Evolutionary conservation across 2,329 filamentous ascomycete species (phyloP).

Genomic region (Chrysoporthe austroafricana): DNA sequence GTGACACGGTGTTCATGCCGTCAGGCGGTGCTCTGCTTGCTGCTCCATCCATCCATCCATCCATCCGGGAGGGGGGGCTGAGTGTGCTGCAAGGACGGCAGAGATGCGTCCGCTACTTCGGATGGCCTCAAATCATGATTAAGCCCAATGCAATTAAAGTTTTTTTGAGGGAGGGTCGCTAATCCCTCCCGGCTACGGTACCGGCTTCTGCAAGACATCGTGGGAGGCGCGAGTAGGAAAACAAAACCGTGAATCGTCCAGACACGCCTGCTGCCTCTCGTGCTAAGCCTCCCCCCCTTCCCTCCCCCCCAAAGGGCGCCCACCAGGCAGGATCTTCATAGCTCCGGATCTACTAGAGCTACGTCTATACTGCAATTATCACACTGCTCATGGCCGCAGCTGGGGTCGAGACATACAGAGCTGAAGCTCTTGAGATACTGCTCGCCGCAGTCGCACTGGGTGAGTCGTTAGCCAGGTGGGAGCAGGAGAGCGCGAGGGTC

Average conservation of each 20-base stretch:
- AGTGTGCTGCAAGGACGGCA: constrained; percentile 7
- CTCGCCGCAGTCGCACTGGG: constrained; percentile 23
- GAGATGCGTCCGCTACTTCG: not conserved
- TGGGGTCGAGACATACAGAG: constrained; percentile 17
- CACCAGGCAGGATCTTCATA: not conserved
- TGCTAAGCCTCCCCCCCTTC: not conserved
- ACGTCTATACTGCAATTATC: constrained; percentile 10
- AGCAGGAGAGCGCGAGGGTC: not conserved
- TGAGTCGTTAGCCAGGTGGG: constrained; percentile 11
- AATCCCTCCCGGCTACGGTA: not conserved
- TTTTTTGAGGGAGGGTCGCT: not conserved
- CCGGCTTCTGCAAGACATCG: not conserved
- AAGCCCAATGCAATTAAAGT: not conserved
- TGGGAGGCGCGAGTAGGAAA: not conserved
- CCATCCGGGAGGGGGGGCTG: not conserved
- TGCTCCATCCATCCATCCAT: not conserved
- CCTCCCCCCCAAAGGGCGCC: no score
- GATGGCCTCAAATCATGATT: not conserved
- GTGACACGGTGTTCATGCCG: not conserved
- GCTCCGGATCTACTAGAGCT: constrained; percentile 6
- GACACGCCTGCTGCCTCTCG: not conserved
- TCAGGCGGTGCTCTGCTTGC: not conserved
- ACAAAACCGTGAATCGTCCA: not conserved
- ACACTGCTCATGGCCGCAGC: constrained; percentile 24
- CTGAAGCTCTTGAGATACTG: constrained; percentile 19